phyloP scores from a whole-genome alignment of 108 stramenopile genomes.

The Cyclotella cryptica region DNA sequence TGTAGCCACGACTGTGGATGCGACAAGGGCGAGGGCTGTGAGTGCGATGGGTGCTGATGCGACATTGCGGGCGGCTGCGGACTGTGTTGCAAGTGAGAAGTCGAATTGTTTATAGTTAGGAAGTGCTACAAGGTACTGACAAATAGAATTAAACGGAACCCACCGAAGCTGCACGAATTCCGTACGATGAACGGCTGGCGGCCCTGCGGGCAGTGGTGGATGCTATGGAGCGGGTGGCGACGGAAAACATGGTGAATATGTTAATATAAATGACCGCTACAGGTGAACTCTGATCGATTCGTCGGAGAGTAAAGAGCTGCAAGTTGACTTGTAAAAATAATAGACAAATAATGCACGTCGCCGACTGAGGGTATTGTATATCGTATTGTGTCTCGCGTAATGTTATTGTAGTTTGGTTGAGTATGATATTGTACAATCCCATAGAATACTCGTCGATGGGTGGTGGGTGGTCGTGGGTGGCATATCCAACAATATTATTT shows the following conservation, averaged over 20 bases:
- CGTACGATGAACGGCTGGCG: slow-evolving; percentile 18
- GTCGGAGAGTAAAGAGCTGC: too few species aligned
- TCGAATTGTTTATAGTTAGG: too few species aligned
- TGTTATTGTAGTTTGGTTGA: too few species aligned
- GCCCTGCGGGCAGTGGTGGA: slow-evolving; percentile 38
- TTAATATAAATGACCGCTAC: not conserved
- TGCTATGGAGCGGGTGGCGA: slow-evolving; percentile 31
- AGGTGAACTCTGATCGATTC: too few species aligned
- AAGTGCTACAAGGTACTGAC: not conserved
- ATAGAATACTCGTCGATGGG: too few species aligned
- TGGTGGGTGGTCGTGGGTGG: too few species aligned
- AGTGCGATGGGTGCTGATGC: not conserved
- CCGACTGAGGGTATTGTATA: too few species aligned
- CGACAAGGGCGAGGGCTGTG: not conserved
- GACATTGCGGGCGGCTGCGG: not conserved
- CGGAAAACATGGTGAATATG: slow-evolving; percentile 26
- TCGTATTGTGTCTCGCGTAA: too few species aligned
- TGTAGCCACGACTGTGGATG: not conserved
- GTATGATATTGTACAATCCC: too few species aligned
- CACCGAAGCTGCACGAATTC: slow-evolving; percentile 32
- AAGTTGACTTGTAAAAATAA: too few species aligned
- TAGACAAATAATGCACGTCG: too few species aligned
- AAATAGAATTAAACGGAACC: not conserved
- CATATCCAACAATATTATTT: too few species aligned
- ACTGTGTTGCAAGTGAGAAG: not conserved